Evolutionary conservation across 331 rosid species (phyloP).

Genomic region (Acacia pycnantha): DNA sequence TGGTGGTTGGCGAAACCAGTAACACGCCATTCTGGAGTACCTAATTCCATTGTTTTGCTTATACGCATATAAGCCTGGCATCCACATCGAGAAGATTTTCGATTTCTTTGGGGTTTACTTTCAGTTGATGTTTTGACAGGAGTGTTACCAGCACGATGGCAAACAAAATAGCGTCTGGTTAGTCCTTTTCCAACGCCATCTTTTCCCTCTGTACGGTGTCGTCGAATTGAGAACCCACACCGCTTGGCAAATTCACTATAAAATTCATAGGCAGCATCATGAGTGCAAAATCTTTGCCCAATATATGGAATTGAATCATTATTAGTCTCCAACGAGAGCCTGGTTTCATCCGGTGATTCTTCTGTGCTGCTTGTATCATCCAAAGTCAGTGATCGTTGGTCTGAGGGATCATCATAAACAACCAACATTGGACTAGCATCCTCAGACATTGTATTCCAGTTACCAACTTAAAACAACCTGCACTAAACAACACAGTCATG

Average conservation of each 20-base stretch:
- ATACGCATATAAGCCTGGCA: conserved; percentile 94
- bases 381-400: conserved; percentile 75
- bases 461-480: conserved; percentile 30
- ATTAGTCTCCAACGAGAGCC: conserved; percentile 62
- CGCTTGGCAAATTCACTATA: conserved; percentile 86
- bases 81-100: conserved; percentile 92
- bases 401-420: conserved; percentile 84
- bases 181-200: conserved; percentile 97
- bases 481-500: background rate
- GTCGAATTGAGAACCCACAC: conserved; percentile 88
- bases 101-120: conserved; percentile 86
- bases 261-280: conserved; percentile 86
- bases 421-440: conserved; percentile 71
- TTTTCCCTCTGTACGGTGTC: conserved; percentile 96
- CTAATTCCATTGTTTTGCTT: conserved; percentile 85
- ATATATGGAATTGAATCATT: conserved; percentile 72
- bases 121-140: conserved; percentile 69
- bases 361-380: conserved; percentile 86
- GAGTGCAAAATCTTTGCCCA: conserved; percentile 88
- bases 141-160: conserved; percentile 96
- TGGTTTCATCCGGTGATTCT: conserved; percentile 79
- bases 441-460: conserved; percentile 64
- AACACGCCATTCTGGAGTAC: conserved; percentile 90
- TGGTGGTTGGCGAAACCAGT: conserved; percentile 94
- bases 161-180: conserved; percentile 89